Evolutionary conservation across 768 basidiomycete genomes (phyloP).

Genomic region (Boletus subparvulus): DNA sequence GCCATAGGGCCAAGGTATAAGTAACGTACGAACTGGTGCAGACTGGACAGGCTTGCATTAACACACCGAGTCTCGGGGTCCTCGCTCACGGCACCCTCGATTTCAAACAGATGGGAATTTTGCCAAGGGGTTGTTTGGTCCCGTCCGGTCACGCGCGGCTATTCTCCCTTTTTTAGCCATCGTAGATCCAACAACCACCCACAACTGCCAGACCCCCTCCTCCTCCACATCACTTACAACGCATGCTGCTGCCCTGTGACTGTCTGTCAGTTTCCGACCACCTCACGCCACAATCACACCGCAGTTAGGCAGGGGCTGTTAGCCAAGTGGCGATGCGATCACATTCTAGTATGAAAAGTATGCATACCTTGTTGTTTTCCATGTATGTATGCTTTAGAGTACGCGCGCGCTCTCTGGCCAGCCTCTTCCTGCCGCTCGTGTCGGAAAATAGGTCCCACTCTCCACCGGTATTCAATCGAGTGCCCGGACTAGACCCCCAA

Average conservation of each 20-base stretch:
- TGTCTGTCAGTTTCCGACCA: neutral
- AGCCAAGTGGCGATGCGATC: no score
- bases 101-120: conserved; percentile 22
- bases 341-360: no score
- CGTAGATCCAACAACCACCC: conserved; percentile 21
- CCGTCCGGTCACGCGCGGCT: conserved; percentile 23
- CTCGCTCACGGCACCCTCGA: conserved; percentile 18
- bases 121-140: conserved; percentile 24
- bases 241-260: no score
- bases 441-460: conserved; percentile 7
- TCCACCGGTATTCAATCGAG: conserved; percentile 2
- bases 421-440: conserved; percentile 11
- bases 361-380: no score
- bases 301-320: neutral
- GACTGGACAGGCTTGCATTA: conserved; percentile 2
- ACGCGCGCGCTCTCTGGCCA: neutral
- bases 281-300: conserved; percentile 11
- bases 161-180: conserved; percentile 11
- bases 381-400: neutral
- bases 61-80: conserved; percentile 21
- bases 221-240: no score
- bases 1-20: conserved; percentile 32
- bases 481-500: conserved; percentile 18
- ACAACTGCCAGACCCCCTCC: neutral
- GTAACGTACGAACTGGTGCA: conserved; percentile 25